Base-by-base conservation (phyloP, 2,329 filamentous ascomycete genomes). In the Nemania sp. region DNA sequence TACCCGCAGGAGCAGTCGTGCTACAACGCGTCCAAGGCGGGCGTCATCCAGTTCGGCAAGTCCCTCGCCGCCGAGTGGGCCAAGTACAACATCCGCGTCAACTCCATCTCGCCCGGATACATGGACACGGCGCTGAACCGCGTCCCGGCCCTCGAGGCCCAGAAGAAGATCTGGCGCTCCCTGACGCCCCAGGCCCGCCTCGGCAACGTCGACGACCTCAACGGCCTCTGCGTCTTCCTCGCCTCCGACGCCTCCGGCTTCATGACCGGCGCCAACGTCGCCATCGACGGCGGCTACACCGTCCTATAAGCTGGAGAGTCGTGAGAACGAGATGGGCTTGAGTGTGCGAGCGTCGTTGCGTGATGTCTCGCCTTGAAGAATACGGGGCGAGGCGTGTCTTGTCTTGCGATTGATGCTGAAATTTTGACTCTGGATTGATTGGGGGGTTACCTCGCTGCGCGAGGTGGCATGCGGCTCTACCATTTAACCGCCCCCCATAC, bases 71-170 rank as follows among this genome's bases (percentile, higher is more conserved):
- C 90, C 57, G 91, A 95, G 78, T 94, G 91, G 90, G 89, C 90
- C 71, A 89, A 90, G 78, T 83, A 91, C 77, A 82, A 83, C 69
- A 92, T 94, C 72, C 88, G 90, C 39, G 90, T 93, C 71, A 95
- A 95, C 83, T 89, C 86, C 76, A 92, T 94, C 77, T 91, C 87
- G 6, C 90, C 91, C 18, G 90, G 90, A 32, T 94, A 94, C 80
- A 93, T 94, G 87, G 90, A 93, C 80, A 95, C 90, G 5, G 89
- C 88, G 5, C 81, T 92, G 64, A 93, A 92, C 84, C 87, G 88
- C 62, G 89, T 91, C 7, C 89, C 89, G 20, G 88, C 88, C 40
- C 86, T 92, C 18, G 89, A 92, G 65, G 89, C 88, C 49, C 88
- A 92, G 81, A 92, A 92, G 86, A 88, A 88, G 78, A 90, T 91